Evolutionary conservation across 257 asterid genomes (phyloP), one percentile per base, ranked within the genome.

Genomic region (Gentiana macrophylla): DNA sequence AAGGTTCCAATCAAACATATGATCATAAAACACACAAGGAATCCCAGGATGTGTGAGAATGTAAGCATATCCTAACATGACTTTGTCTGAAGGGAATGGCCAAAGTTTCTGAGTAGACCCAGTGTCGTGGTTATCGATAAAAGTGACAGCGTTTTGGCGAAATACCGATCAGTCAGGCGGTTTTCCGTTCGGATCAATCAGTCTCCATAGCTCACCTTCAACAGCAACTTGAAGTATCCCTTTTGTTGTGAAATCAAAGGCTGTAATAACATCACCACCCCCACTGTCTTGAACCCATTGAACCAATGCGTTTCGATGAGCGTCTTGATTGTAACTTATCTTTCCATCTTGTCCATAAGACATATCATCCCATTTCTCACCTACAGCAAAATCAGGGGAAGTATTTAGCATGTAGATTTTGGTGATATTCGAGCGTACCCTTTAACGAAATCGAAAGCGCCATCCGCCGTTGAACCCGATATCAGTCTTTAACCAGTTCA

Each of bases 11-110:
- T 86, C 86, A 38, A 86, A 74, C 60, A 77, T 69, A 65, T 90
- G 96, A 50, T 84, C 96, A 55, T 90, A 86, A 45, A 86, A 90
- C 80, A 86, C 67, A 0, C 83, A 71, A 13, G 96, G 96, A 50
- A 63, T 70, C 15, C 98, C 96, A 7, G 98, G 94, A 56, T 90
- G 98, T 2, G 96, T 80, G 34, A 90, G 94, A 35, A 90, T 90
- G 44, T 90, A 90, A 15, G 86, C 98, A 50, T 90, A 90, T 63
- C 98, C 98, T 12, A 56, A 78, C 54, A 70, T 63, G 52, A 90
- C 89, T 64, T 84, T 86, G 41, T 90, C 94, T 0, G 73, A 56
- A 2, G 96, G 98, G 48, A 90, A 86, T 12, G 95, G 94, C 94
- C 94, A 90, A 5, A 67, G 0, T 0, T 59, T 62, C 79, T 86